Conservation (phyloP, 2,329 filamentous ascomycete genomes). For the Aspergillus versicolor region DNA sequence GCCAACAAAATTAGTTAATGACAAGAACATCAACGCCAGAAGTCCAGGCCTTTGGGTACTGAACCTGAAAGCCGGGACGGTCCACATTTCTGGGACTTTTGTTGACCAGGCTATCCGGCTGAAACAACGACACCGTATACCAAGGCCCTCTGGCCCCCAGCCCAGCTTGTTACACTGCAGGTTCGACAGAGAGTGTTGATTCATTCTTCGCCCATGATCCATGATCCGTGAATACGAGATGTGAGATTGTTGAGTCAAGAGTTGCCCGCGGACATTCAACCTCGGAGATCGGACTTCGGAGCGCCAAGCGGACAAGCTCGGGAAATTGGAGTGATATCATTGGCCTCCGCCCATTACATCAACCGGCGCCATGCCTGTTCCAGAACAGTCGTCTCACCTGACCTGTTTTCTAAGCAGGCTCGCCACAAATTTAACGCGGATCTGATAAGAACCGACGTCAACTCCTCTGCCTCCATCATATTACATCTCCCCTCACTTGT, state of each 20-base stretch:
- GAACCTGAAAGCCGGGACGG: no score
- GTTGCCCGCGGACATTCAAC: neutral
- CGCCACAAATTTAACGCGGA: constrained; percentile 10
- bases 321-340: constrained; percentile 2
- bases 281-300: constrained; percentile 10
- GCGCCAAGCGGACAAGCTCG: neutral
- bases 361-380: neutral
- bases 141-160: no score
- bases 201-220: no score
- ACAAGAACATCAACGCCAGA: no score
- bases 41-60: no score
- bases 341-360: neutral
- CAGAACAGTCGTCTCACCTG: constrained; percentile 2
- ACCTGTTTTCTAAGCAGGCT: constrained; percentile 12
- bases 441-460: constrained; percentile 15
- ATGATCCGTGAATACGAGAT: no score
- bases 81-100: no score
- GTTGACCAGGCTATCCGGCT: no score
- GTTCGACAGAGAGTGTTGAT: no score
- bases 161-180: no score
- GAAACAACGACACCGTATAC: no score
- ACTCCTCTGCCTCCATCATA: constrained; percentile 8
- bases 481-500: neutral
- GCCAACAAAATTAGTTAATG: no score
- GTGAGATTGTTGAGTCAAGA: neutral